Evolutionary conservation across 805 yeast species (phyloP).

Genomic region (Candida ficus): DNA sequence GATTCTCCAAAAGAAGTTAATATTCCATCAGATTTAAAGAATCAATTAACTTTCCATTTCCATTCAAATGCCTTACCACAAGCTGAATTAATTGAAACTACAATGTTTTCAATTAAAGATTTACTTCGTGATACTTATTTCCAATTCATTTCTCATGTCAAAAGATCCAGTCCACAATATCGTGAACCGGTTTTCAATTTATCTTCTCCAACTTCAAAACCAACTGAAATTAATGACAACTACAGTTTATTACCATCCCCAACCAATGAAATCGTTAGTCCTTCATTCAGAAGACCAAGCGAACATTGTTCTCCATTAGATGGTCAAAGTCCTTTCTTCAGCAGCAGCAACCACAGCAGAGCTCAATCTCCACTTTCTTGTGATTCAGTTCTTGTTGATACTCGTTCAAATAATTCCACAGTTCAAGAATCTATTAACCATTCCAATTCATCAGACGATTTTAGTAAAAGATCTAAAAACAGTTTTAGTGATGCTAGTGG

Average conservation of each 20-base stretch:
- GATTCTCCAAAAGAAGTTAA: slow-evolving; percentile 33
- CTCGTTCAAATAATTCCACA: neutral
- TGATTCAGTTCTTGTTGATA: neutral
- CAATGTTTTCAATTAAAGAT: slow-evolving; percentile 20
- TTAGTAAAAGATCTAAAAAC: slow-evolving; percentile 8
- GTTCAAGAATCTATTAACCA: neutral
- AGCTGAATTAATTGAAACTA: slow-evolving; percentile 13
- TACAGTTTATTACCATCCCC: slow-evolving; percentile 17
- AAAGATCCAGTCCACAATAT: slow-evolving; percentile 10
- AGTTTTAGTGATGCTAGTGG: slow-evolving; percentile 18
- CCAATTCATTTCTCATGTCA: slow-evolving; percentile 19
- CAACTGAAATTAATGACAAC: slow-evolving; percentile 7
- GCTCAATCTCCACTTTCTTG: slow-evolving; percentile 17
- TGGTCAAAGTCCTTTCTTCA: neutral
- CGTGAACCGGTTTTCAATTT: slow-evolving; percentile 8
- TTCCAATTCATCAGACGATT: slow-evolving; percentile 11
- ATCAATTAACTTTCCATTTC: slow-evolving; percentile 9
- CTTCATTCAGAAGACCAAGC: slow-evolving; percentile 11
- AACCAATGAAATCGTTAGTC: slow-evolving; percentile 4
- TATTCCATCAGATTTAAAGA: slow-evolving; percentile 23
- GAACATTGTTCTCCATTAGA: slow-evolving; percentile 21
- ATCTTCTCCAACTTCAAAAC: neutral
- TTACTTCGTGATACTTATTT: slow-evolving; percentile 22
- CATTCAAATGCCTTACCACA: slow-evolving; percentile 13
- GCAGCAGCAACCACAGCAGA: neutral